Conservation (phyloP, 495 filamentous ascomycete genomes). For the Penicillium crystallinum region DNA sequence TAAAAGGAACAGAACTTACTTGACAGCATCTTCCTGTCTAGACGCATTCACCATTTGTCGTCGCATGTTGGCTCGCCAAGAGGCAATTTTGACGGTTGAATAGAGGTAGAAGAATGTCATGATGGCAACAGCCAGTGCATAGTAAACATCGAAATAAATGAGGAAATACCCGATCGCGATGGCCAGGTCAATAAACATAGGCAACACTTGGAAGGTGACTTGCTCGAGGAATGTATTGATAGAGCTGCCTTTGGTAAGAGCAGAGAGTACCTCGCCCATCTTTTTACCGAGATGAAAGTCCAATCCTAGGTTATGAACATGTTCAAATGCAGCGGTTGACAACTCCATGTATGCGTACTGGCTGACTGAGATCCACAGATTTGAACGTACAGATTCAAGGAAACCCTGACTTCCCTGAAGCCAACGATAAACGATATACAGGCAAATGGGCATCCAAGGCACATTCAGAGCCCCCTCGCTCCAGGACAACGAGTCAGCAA, state of each 20-base stretch:
- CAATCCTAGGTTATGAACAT: slow-evolving; percentile 75
- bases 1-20: slow-evolving; percentile 21
- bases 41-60: slow-evolving; percentile 76
- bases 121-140: slow-evolving; percentile 68
- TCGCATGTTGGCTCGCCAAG: slow-evolving; percentile 68
- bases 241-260: slow-evolving; percentile 74
- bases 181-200: slow-evolving; percentile 76
- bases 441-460: slow-evolving; percentile 50
- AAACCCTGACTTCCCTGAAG: slow-evolving; percentile 74
- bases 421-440: slow-evolving; percentile 65
- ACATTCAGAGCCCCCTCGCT: neutral
- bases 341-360: slow-evolving; percentile 76
- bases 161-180: slow-evolving; percentile 75
- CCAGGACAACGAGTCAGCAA: neutral
- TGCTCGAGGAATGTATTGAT: slow-evolving; percentile 84
- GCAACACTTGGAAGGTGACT: slow-evolving; percentile 73
- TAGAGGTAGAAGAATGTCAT: slow-evolving; percentile 79
- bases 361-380: slow-evolving; percentile 76
- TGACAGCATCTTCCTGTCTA: slow-evolving; percentile 78
- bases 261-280: slow-evolving; percentile 78
- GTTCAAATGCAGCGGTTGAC: slow-evolving; percentile 79
- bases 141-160: slow-evolving; percentile 66
- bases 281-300: slow-evolving; percentile 85
- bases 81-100: slow-evolving; percentile 75
- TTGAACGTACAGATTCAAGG: slow-evolving; percentile 42